Base-by-base conservation (phyloP, 306 rosid species). In the Potentilla sterilis region DNA sequence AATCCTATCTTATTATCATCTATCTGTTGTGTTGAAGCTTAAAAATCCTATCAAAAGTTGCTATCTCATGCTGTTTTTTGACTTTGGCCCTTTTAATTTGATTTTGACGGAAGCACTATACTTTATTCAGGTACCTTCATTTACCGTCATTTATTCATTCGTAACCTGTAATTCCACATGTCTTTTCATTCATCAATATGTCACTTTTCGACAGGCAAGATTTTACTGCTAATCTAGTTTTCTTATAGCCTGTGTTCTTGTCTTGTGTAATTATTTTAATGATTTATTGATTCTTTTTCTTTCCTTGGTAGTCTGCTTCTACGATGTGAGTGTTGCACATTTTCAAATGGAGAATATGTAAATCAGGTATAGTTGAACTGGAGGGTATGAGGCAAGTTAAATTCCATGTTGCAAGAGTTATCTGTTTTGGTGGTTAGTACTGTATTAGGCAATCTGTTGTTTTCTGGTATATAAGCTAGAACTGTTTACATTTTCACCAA, bases 391-490 rank as follows among this genome's bases (percentile, higher is more conserved):
- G 98, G 98, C 88, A 82, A 67, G 48, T 76, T 69, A 35, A 77
- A 57, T 49, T 70, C 28, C 41, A 51, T 49, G 32, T 61, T 22
- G 70, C 57, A 35, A 16, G 55, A 7, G 0, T 34, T 65, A 42
- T 66, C 28, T 6, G 24, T 62, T 67, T 48, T 14, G 3, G 52
- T 75, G 44, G 57, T 78, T 55, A 35, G 59, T 69, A 40, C 47
- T 90, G 86, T 82, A 95, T 95, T 66, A 79, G 98, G 74, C 98
- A 95, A 82, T 97, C 97, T 81, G 96, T 95, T 75, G 97, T 40
- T 95, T 92, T 88, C 89, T 95, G 98, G 98, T 95, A 92, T 92
- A 90, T 61, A 49, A n/a, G n/a, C n/a, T n/a, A n/a, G n/a, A n/a
- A n/a, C n/a, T n/a, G n/a, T n/a, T n/a, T n/a, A n/a, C n/a, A n/a